A percentile compares a stretch with the other conserved stretches of the same genome.
These are phyloP conservation scores for Crataegus laevigata DNA, from an alignment of 306 rosid genomes.

Conservation along the genomic window DNA sequence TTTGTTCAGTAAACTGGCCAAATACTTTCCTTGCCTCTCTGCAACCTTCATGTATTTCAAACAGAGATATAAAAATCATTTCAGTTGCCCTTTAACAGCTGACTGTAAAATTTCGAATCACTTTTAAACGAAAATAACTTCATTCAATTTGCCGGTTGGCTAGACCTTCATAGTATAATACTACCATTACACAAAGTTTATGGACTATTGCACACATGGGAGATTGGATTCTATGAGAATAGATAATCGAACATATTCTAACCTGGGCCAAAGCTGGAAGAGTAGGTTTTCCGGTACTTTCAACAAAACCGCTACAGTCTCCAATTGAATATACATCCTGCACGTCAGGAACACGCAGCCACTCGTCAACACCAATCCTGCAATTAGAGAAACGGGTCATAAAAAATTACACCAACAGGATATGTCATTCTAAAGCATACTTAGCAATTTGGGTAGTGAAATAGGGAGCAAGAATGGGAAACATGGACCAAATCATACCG, in stretches of 20 bases:
- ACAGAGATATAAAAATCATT: background rate
- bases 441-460: background rate
- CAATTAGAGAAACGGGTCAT: background rate
- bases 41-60: slow-evolving; percentile 59
- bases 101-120: background rate
- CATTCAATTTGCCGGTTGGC: background rate
- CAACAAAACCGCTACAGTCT: slow-evolving; percentile 90
- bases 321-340: slow-evolving; percentile 83
- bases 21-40: slow-evolving; percentile 89
- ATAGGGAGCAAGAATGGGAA: background rate
- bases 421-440: background rate
- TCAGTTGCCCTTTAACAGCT: background rate
- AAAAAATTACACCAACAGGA: background rate
- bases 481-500: background rate
- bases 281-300: slow-evolving; percentile 72
- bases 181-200: background rate
- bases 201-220: background rate
- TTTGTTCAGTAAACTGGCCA: slow-evolving; percentile 54
- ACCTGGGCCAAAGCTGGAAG: slow-evolving; percentile 98
- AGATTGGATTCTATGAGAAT: too few relatives aligned
- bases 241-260: background rate
- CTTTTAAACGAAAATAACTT: background rate
- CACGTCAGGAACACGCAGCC: slow-evolving; percentile 75
- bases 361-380: slow-evolving; percentile 93
- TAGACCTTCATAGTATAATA: too few relatives aligned